These are phyloP conservation scores for Nyssa sinensis DNA, from an alignment of 148 eudicot genomes.

Conservation along the genomic window DNA sequence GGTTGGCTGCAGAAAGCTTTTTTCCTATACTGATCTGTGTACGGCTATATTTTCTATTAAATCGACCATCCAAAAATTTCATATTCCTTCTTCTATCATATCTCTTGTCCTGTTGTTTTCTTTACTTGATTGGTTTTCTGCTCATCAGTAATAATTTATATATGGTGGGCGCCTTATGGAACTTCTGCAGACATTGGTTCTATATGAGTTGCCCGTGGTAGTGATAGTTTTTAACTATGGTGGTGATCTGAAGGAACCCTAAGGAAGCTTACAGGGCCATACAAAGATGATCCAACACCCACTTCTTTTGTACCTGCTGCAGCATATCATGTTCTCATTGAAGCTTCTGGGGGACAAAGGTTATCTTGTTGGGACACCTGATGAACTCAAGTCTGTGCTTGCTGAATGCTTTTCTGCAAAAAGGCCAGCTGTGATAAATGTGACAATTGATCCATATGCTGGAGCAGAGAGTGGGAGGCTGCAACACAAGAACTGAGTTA, in stretches of 20 bases:
- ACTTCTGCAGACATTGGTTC: conserved; percentile 70
- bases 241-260: conserved; percentile 76
- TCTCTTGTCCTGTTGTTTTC: neutral
- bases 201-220: conserved; percentile 79
- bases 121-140: neutral
- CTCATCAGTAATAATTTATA: neutral
- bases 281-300: conserved; percentile 88
- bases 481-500: conserved; percentile 86
- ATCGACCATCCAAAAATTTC: neutral
- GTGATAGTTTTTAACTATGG: conserved; percentile 94
- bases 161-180: neutral
- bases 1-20: neutral
- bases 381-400: conserved; percentile 74
- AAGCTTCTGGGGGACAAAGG: conserved; percentile 97
- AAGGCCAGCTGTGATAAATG: conserved; percentile 88
- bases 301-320: conserved; percentile 88
- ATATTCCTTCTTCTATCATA: neutral
- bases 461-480: conserved; percentile 91
- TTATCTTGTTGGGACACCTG: conserved; percentile 65
- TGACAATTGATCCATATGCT: conserved; percentile 86
- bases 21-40: neutral
- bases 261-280: conserved; percentile 77
- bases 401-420: conserved; percentile 71
- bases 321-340: conserved; percentile 62
- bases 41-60: neutral